Evolutionary conservation across 176 grass and related monocot genomes (phyloP).

Genomic region (maize (Zea mays)): DNA sequence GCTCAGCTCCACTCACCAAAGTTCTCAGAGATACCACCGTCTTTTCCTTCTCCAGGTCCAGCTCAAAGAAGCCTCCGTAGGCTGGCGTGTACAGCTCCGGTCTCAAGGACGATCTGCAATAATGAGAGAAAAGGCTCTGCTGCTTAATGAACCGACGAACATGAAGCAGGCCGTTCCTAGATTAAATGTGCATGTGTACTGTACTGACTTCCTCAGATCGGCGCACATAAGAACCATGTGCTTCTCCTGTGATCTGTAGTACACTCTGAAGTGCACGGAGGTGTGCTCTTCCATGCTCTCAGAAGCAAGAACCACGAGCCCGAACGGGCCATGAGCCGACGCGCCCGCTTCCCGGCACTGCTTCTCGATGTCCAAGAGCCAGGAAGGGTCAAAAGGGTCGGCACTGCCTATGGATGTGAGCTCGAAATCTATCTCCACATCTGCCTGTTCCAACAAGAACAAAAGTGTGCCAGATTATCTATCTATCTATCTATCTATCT

Average conservation of each 20-base stretch:
- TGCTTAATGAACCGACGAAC: neutral
- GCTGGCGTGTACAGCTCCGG: conserved; percentile 60
- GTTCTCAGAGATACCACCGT: conserved; percentile 80
- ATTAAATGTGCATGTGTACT: too few relatives aligned
- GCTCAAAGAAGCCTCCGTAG: conserved; percentile 76
- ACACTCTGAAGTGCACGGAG: conserved; percentile 68
- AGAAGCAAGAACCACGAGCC: conserved; percentile 73
- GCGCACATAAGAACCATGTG: conserved; percentile 72
- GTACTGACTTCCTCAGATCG: conserved; percentile 62
- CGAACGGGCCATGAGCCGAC: conserved; percentile 65
- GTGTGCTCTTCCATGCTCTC: conserved; percentile 65
- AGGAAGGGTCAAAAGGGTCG: conserved; percentile 62
- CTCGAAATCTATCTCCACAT: conserved; percentile 80
- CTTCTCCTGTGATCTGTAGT: conserved; percentile 58
- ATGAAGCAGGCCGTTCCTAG: too few relatives aligned
- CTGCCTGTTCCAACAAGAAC: conserved; percentile 50
- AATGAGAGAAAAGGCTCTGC: neutral
- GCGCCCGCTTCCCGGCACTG: conserved; percentile 58
- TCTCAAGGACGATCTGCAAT: conserved; percentile 66
- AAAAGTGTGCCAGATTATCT: conserved; percentile 34
- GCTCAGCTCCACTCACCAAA: conserved; percentile 43
- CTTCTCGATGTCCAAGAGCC: conserved; percentile 61
- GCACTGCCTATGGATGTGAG: conserved; percentile 39
- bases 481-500: too few relatives aligned
- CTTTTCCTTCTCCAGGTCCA: conserved; percentile 52